phyloP scores from a whole-genome alignment of 2,329 filamentous ascomycete genomes.

The Ceratocystis huliohia region DNA sequence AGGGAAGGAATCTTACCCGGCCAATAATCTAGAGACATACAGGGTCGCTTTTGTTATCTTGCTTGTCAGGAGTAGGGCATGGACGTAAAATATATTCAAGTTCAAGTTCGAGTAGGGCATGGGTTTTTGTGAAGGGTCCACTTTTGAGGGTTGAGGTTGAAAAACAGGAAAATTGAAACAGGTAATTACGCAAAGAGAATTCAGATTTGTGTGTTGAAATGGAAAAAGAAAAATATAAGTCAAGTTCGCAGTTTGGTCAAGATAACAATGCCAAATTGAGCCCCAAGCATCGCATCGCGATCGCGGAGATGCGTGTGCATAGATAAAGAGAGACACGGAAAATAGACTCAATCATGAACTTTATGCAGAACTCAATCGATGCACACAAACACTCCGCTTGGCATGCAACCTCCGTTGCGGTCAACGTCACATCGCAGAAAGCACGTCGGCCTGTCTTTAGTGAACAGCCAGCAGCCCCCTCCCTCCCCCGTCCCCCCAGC shows the following conservation, averaged over 20 bases:
- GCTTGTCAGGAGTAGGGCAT: background rate
- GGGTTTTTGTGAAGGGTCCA: background rate
- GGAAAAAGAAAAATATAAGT: background rate
- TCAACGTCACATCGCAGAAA: conserved; percentile 4
- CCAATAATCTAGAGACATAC: background rate
- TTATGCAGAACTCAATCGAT: background rate
- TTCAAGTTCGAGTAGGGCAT: conserved; percentile 3
- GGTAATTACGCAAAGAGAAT: background rate
- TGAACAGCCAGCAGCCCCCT: background rate
- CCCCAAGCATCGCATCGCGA: background rate
- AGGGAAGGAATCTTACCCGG: background rate
- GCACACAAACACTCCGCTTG: conserved; percentile 3
- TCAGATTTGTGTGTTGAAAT: background rate
- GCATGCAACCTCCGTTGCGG: background rate
- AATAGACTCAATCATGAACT: background rate
- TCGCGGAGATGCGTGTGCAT: no score
- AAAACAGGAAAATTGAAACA: background rate
- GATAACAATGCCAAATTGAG: background rate
- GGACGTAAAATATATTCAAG: no score
- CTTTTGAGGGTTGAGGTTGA: background rate
- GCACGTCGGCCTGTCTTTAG: background rate
- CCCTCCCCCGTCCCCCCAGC: background rate
- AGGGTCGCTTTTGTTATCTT: background rate
- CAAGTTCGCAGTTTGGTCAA: no score
- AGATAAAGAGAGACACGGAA: background rate